Evolutionary conservation across 1,284 basidiomycete species (phyloP), one percentile per base, ranked within the genome.

Genomic region (Thecaphora thlaspeos): DNA sequence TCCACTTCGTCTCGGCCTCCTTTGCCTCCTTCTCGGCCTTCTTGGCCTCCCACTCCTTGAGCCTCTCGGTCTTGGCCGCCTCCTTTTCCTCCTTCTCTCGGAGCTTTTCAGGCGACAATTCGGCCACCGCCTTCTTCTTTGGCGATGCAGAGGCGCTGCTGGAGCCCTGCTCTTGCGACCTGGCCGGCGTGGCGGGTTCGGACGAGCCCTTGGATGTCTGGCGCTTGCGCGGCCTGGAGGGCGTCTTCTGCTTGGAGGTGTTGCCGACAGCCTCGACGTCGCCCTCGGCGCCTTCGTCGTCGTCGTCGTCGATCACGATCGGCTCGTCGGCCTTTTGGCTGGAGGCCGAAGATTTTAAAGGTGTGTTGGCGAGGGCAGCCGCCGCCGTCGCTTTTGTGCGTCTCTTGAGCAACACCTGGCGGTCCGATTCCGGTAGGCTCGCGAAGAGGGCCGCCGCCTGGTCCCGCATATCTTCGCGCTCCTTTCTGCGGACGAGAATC

Each of bases 401-500:
- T 43, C 63, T 73, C 36, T 43, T 49, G 8, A 69, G 54, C 30
- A 73, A 52, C 1, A 62, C 53, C 22, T 67, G 55, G 10, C 63
- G 50, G 37, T 61, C 60, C 7, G 63, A 50, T 4, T 51, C 45
- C 3, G 56, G 53, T 32, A 75, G 50, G 10, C 47, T 55, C 21
- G 43, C 40, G 23, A 71, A 61, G 15, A 68, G 34, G 26, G 51
- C 48, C 24, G 44, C 37, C 17, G 66, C 67, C 34, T 71, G 58
- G 2, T 21, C 24, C 11, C 51, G 51, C 4, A 87, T 90, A 80
- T 86, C 84, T 18, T 82, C 64, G 51, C 90, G 83, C 65, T 92
- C 89, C 23, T 81, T 80, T 14, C 82, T 78, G 62, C 90, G 82
- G n/a, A 78, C 78, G 30, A 85, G 82, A 1, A 83, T 83, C 74